Evolutionary conservation across 495 filamentous ascomycete species (phyloP), one percentile per base, ranked within the genome.

Genomic region (Rusavskia elegans): DNA sequence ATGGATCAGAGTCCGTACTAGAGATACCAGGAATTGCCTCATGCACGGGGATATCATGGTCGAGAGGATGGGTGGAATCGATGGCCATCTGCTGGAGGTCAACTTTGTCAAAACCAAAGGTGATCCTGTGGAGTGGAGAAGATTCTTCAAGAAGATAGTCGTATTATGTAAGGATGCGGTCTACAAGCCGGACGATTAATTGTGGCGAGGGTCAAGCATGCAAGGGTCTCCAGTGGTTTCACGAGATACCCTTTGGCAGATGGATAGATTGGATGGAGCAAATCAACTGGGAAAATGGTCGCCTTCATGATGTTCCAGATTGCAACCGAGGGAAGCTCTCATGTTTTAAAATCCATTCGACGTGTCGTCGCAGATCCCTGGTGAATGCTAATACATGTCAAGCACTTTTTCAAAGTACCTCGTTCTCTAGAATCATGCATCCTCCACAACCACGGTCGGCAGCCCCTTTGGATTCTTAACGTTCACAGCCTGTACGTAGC

Each of bases 391-490:
- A 10, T n/a, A 35, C 16, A 48, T 42, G 14, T 20, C 37, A 39
- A 39, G 37, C 37, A 6, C 37, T 19, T 39, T 39, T 14, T 5
- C 0, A 19, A 39, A 39, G 32, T 35, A 14, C 8, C 13, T 35
- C 20, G 11, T n/a, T 11, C 39, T 42, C 39, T n/a, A 29, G 23
- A 25, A 21, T 71, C 68, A 77, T 53, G 70, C 68, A 56, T 76
- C 74, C 56, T 77, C 74, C 50, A 85, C 83, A 61, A 92, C 79
- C 55, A 83, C 78, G 54, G 92, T 97, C 64, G 84, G 82, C 60
- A 98, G 80, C 67, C 89, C 89, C 87, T 94, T 96, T 66, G 89
- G 80, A 75, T 90, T 84, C 87, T 95, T 97, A 61, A 97, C 92
- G 73, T 94, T 95, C 71, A 97, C 92, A 56, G 90, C 92, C 81